Evolutionary conservation across 441 rosid genomes (phyloP).

Genomic region (Adansonia madagascariensis): DNA sequence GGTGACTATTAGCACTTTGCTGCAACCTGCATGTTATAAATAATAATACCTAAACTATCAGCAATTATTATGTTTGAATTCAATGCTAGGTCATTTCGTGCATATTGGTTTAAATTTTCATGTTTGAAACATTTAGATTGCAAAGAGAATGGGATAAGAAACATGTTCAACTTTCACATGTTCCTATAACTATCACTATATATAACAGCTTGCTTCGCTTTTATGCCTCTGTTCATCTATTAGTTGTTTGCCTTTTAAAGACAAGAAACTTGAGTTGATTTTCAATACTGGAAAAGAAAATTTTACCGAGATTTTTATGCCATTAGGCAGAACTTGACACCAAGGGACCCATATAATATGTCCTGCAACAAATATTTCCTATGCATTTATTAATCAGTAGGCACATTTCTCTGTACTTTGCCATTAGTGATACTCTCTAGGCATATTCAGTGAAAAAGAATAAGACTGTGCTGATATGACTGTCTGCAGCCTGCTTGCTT

Average conservation of each 20-base stretch:
- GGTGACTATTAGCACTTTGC: conserved; percentile 15
- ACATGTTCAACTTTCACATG: neutral
- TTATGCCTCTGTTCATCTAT: neutral
- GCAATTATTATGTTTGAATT: neutral
- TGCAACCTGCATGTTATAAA: neutral
- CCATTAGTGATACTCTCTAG: neutral
- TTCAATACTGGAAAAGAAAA: neutral
- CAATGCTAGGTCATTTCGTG: neutral
- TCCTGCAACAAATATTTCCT: neutral
- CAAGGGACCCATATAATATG: neutral
- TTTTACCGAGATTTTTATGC: neutral
- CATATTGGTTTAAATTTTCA: neutral
- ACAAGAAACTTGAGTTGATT: neutral
- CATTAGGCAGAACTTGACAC: neutral
- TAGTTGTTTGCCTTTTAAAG: neutral
- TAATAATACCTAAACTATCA: neutral
- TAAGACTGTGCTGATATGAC: neutral
- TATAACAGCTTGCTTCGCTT: conserved; percentile 7
- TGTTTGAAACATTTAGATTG: conserved; percentile 2
- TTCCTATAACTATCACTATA: neutral
- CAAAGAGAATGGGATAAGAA: conserved; percentile 9
- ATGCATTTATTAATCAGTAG: neutral
- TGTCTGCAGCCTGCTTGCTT: neutral
- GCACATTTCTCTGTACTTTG: neutral
- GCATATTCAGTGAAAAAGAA: neutral